Conservation (phyloP, 73 alveolate genomes). For the Stentor coeruleus region DNA sequence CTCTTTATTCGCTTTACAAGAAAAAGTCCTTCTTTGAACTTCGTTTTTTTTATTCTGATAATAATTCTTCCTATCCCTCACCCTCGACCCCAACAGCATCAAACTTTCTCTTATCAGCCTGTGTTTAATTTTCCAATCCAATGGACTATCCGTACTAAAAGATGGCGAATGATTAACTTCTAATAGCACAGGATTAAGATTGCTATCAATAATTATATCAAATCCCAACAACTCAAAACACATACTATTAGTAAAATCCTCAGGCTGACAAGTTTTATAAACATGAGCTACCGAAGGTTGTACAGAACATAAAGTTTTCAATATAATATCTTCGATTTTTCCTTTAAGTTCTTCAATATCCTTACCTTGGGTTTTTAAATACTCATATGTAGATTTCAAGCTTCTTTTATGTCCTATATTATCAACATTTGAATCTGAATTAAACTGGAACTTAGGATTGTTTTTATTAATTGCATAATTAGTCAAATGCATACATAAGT, state of each 20-base stretch:
- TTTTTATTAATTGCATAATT: constrained; percentile 85
- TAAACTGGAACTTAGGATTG: constrained; percentile 60
- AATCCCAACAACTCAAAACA: constrained; percentile 34
- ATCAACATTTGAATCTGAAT: constrained; percentile 32
- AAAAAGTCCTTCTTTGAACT: neutral
- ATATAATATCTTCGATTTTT: constrained; percentile 15
- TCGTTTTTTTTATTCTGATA: neutral
- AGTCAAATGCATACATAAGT: constrained; percentile 79
- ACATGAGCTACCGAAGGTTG: constrained; percentile 24
- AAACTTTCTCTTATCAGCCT: constrained; percentile 7
- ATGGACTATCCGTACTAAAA: constrained; percentile 31
- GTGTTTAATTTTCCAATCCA: constrained; percentile 29
- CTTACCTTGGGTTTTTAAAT: neutral
- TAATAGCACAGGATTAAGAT: constrained; percentile 24
- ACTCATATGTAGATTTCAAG: neutral
- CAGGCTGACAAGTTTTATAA: constrained; percentile 33
- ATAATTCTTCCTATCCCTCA: neutral
- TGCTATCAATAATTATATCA: constrained; percentile 25
- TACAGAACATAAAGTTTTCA: constrained; percentile 25
- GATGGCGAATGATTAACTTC: constrained; percentile 39
- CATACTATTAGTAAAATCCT: constrained; percentile 18
- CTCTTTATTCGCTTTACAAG: neutral
- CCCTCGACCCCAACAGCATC: neutral
- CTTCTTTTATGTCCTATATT: constrained; percentile 5
- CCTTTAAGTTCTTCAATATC: neutral